These are phyloP conservation scores for Penicillium sp. DNA, from an alignment of 2,329 filamentous ascomycete genomes.

Conservation along the genomic window DNA sequence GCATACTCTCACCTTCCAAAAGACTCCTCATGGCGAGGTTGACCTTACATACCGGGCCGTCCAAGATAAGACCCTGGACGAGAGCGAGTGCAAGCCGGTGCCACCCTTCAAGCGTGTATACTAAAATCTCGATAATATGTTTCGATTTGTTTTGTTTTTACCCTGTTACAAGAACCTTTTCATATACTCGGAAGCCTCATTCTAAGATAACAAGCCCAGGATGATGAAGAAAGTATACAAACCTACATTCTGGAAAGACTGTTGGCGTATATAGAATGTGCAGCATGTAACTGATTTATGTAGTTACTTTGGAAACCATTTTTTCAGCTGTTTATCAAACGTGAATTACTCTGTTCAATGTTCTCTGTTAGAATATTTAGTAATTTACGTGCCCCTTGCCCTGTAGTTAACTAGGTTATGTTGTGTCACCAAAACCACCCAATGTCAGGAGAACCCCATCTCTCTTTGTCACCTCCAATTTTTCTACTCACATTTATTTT, in stretches of 20 bases:
- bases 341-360: not conserved
- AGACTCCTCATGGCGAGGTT: conserved; percentile 80
- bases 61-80: conserved; percentile 77
- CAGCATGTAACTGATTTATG: conserved; percentile 9
- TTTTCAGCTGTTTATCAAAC: not conserved
- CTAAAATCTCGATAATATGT: conserved; percentile 28
- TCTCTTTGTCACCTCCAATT: not conserved
- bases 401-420: no score
- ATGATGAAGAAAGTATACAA: conserved; percentile 1
- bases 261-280: conserved; percentile 11
- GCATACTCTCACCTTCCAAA: conserved; percentile 96
- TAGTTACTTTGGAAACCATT: conserved; percentile 5
- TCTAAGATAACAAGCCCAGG: not conserved
- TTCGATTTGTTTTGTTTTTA: not conserved
- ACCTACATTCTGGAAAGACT: not conserved
- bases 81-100: conserved; percentile 92
- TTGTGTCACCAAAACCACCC: no score
- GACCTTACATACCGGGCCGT: conserved; percentile 85
- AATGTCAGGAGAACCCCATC: no score
- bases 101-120: conserved; percentile 81
- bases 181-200: not conserved
- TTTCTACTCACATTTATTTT: no score
- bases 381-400: no score
- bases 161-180: not conserved
- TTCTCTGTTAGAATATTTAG: not conserved